A percentile compares a stretch with the other conserved stretches of the same genome.
Evolutionary conservation across 257 asterid species (phyloP).

Genomic region (Agastache rugosa): DNA sequence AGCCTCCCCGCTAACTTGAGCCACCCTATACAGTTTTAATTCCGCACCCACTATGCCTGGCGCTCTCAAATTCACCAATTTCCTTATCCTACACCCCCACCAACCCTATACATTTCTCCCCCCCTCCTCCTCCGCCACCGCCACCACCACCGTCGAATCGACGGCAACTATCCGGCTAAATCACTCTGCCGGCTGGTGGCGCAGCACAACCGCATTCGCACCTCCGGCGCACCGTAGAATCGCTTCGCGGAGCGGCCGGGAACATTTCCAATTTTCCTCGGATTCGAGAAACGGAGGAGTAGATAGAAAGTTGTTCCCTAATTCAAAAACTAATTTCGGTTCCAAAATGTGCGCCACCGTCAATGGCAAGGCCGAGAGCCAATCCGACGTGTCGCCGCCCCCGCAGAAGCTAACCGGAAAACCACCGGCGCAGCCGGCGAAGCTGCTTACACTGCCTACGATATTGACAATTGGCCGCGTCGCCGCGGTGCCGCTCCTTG

Average conservation of each 20-base stretch:
- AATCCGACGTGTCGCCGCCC: constrained; percentile 32
- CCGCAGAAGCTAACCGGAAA: constrained; percentile 41
- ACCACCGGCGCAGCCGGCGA: constrained; percentile 43
- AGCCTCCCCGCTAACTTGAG: constrained; percentile 51
- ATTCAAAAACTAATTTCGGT: constrained; percentile 32
- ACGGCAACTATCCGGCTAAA: constrained; percentile 29
- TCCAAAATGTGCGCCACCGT: constrained; percentile 56
- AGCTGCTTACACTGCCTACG: constrained; percentile 85
- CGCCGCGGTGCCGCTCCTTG: constrained; percentile 73
- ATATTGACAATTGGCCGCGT: constrained; percentile 85
- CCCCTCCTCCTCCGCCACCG: constrained; percentile 39
- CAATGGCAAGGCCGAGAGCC: constrained; percentile 49
- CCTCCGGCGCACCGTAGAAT: constrained; percentile 38
- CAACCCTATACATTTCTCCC: constrained; percentile 44
- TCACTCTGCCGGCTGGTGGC: constrained; percentile 47
- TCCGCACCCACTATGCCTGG: constrained; percentile 52
- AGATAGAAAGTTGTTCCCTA: constrained; percentile 8
- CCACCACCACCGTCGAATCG: constrained; percentile 29
- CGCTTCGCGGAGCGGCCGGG: constrained; percentile 34
- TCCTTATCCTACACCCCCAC: constrained; percentile 46
- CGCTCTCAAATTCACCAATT: constrained; percentile 52
- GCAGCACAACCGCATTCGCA: constrained; percentile 40
- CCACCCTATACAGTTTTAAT: constrained; percentile 41
- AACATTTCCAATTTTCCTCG: constrained; percentile 31
- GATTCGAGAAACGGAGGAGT: constrained; percentile 17